Evolutionary conservation across 2,329 filamentous ascomycete species (phyloP).

Genomic region (Colletotrichum agaves): DNA sequence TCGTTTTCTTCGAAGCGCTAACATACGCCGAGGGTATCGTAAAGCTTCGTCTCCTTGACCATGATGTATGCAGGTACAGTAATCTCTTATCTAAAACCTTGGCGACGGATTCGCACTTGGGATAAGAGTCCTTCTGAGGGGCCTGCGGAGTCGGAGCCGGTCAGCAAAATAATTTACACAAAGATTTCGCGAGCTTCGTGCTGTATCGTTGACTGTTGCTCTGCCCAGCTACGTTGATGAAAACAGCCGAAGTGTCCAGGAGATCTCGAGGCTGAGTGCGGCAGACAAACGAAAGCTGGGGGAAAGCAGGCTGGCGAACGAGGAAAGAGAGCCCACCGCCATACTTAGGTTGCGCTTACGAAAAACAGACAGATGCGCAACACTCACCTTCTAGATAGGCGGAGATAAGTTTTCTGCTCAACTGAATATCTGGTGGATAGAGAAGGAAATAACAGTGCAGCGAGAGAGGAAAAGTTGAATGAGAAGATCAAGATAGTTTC

Average conservation of each 20-base stretch:
- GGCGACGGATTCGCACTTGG: constrained; percentile 5
- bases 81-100: constrained; percentile 28
- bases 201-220: neutral
- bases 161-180: constrained; percentile 14
- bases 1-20: neutral
- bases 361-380: neutral
- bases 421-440: constrained; percentile 35
- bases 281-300: neutral
- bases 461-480: neutral
- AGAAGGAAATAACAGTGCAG: constrained; percentile 16
- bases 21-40: constrained; percentile 81
- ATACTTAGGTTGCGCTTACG: constrained; percentile 1
- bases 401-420: constrained; percentile 18
- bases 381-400: constrained; percentile 17
- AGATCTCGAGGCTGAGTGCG: neutral
- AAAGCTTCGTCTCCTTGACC: constrained; percentile 83
- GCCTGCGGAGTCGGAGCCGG: constrained; percentile 12
- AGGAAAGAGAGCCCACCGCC: neutral
- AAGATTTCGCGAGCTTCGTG: neutral
- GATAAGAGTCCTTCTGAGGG: constrained; percentile 23
- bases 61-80: constrained; percentile 54
- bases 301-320: neutral
- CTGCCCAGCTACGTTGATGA: neutral
- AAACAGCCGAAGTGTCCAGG: neutral
- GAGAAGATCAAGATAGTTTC: constrained; percentile 7